Percentiles rank a stretch among this genome's conserved stretches.
phyloP scores from a whole-genome alignment of 2,329 filamentous ascomycete genomes.

The Aspergillus udagawae region DNA sequence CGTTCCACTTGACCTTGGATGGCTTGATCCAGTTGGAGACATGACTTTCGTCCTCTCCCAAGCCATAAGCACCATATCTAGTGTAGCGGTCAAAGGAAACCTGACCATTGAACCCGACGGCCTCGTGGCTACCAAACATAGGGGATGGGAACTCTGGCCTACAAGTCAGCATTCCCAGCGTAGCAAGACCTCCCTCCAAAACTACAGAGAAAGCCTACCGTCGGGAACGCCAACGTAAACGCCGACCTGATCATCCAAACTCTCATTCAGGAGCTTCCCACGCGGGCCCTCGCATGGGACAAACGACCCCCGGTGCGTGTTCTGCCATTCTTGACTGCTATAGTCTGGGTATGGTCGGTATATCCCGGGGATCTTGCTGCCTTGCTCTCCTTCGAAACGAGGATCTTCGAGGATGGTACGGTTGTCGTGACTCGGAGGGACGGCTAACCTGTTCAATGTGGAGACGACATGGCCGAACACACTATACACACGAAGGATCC shows the following conservation, averaged over 20 bases:
- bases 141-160: slow-evolving; percentile 51
- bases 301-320: slow-evolving; percentile 54
- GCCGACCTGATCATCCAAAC: slow-evolving; percentile 58
- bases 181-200: slow-evolving; percentile 19
- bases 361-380: slow-evolving; percentile 41
- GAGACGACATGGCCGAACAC: neutral
- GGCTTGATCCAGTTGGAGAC: slow-evolving; percentile 17
- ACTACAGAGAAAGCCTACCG: neutral
- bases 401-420: neutral
- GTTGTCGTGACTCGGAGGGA: neutral
- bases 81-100: slow-evolving; percentile 65
- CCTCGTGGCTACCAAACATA: slow-evolving; percentile 58
- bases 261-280: slow-evolving; percentile 49
- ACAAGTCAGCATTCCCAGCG: slow-evolving; percentile 40
- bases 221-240: slow-evolving; percentile 48
- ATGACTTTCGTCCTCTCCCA: slow-evolving; percentile 21
- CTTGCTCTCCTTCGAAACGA: neutral
- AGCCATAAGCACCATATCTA: slow-evolving; percentile 56
- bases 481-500: neutral
- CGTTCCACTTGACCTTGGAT: slow-evolving; percentile 49
- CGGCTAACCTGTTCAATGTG: neutral
- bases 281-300: slow-evolving; percentile 62
- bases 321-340: slow-evolving; percentile 58
- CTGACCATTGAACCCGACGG: slow-evolving; percentile 57
- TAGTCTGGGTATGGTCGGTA: slow-evolving; percentile 71